Conservation (phyloP, 495 filamentous ascomycete genomes). For the Clavariopsis aquatica region DNA sequence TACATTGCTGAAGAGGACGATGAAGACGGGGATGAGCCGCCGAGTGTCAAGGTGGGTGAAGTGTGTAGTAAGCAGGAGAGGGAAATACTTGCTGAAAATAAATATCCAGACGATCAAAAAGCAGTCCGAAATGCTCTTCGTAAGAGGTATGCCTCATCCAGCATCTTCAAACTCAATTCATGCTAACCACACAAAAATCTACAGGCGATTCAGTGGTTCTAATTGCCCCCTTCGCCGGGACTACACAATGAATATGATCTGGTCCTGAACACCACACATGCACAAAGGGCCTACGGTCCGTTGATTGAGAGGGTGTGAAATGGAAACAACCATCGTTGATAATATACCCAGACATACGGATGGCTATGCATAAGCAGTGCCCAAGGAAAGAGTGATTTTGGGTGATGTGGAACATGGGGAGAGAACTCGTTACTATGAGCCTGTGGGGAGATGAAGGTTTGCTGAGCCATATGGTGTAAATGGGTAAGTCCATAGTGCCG, state of each 20-base stretch:
- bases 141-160: slow-evolving; percentile 65
- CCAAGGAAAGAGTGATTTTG: too few relatives aligned
- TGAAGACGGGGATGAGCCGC: slow-evolving; percentile 73
- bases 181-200: neutral
- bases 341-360: neutral
- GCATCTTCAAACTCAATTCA: slow-evolving; percentile 41
- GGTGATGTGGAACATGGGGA: too few relatives aligned
- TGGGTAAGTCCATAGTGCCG: too few relatives aligned
- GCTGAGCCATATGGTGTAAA: too few relatives aligned
- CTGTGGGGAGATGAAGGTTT: too few relatives aligned
- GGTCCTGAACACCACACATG: neutral
- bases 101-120: slow-evolving; percentile 79
- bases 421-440: too few relatives aligned
- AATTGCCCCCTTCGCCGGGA: slow-evolving; percentile 65
- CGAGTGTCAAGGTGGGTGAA: slow-evolving; percentile 48
- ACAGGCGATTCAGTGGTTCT: slow-evolving; percentile 93
- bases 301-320: neutral
- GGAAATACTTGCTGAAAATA: neutral
- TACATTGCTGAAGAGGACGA: slow-evolving; percentile 84
- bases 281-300: neutral
- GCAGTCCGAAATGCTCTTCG: slow-evolving; percentile 99
- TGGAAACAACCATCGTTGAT: neutral
- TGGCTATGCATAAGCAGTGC: neutral
- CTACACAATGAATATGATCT: neutral
- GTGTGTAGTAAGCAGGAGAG: neutral